A percentile compares a stretch with the other conserved stretches of the same genome.
phyloP scores from a whole-genome alignment of 129 eudicot species.

The Apium graveolens region DNA sequence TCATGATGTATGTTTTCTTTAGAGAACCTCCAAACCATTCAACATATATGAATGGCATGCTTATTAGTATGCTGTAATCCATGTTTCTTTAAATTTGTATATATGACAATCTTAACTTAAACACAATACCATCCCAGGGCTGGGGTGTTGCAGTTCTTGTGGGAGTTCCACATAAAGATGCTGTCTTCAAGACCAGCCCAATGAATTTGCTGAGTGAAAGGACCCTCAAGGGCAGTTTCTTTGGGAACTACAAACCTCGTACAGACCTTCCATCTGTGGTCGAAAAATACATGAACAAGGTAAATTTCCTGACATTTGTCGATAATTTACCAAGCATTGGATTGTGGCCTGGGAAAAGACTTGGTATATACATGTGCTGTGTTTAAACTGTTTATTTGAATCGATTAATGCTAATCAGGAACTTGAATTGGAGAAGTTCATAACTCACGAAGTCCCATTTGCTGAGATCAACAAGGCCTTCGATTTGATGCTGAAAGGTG shows the following conservation, averaged over 20 bases:
- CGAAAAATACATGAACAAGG: conserved; percentile 77
- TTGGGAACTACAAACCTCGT: conserved; percentile 67
- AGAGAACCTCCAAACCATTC: neutral
- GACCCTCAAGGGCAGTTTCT: conserved; percentile 82
- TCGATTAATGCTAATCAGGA: conserved; percentile 28
- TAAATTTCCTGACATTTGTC: neutral
- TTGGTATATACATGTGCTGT: neutral
- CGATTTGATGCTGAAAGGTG: conserved; percentile 51
- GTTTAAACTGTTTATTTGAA: neutral
- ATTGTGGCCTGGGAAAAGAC: neutral
- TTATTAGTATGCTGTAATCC: neutral
- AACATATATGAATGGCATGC: neutral
- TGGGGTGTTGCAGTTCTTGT: conserved; percentile 95
- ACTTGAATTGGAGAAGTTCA: conserved; percentile 60
- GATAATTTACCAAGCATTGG: neutral
- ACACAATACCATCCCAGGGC: conserved; percentile 34
- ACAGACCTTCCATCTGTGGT: conserved; percentile 64
- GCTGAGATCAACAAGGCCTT: conserved; percentile 67
- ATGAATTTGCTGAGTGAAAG: conserved; percentile 61
- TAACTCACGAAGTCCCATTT: conserved; percentile 52
- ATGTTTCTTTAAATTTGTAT: neutral
- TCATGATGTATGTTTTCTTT: conserved; percentile 49
- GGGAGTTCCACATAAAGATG: conserved; percentile 85
- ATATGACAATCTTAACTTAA: neutral
- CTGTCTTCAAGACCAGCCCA: conserved; percentile 60